Conservation (phyloP, 352 stramenopile genomes). For the Globisporangium parvum region DNA sequence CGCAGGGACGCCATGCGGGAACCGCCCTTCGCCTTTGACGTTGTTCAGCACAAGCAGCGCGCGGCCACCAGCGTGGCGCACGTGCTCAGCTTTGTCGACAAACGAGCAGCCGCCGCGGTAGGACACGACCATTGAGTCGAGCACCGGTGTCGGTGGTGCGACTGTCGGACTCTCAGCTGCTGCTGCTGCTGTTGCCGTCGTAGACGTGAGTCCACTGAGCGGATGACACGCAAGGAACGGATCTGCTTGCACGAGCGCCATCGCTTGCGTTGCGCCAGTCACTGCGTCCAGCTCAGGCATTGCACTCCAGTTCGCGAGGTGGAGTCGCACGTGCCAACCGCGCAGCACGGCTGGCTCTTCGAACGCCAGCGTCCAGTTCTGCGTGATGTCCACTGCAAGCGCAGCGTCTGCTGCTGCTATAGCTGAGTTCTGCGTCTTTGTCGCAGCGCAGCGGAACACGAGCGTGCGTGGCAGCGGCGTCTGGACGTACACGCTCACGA, state of each 20-base stretch:
- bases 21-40: conserved; percentile 46
- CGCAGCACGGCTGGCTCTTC: conserved; percentile 31
- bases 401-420: background rate
- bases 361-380: conserved; percentile 59
- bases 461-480: conserved; percentile 36
- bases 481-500: conserved; percentile 45
- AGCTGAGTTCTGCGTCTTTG: conserved; percentile 5
- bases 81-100: conserved; percentile 53
- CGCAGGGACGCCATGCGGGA: conserved; percentile 27
- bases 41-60: conserved; percentile 66
- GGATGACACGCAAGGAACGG: conserved; percentile 39
- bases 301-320: conserved; percentile 54
- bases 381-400: background rate
- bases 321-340: conserved; percentile 45
- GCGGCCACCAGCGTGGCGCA: conserved; percentile 22
- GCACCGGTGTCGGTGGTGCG: background rate
- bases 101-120: conserved; percentile 61
- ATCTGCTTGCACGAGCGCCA: conserved; percentile 25
- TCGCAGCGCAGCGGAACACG: conserved; percentile 35
- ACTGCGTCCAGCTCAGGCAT: conserved; percentile 18
- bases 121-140: conserved; percentile 24
- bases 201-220: conserved; percentile 2
- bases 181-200: no score
- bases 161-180: background rate
- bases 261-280: conserved; percentile 3